Base-by-base conservation (phyloP, 139 green algal genomes). In the Mesotaenium endlicherianum region DNA sequence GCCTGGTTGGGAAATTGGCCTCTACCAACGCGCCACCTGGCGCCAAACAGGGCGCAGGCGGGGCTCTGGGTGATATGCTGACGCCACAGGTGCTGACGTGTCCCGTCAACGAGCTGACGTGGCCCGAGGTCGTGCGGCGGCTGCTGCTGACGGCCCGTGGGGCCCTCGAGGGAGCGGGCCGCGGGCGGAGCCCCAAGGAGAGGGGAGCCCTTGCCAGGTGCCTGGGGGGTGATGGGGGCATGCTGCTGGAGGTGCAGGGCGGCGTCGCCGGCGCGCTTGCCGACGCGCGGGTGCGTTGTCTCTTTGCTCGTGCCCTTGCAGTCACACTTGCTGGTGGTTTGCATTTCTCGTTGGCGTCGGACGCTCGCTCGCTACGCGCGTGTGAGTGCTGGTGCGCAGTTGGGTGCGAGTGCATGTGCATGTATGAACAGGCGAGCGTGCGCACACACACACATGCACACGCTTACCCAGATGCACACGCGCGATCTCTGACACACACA, bases 81-180 rank as follows among this genome's bases (percentile, higher is more conserved):
- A n/a, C n/a, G n/a, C n/a, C n/a, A n/a, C n/a, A n/a, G n/a, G 20
- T 82, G 40, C 42, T 82, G 26, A 42, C 71, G 41, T 85, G 78
- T 36, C 78, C 78, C 40, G 60, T 85, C 31, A 83, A 85, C 44
- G 78, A 78, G 78, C n/a, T 84, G 40, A 85, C 78, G 38, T 85
- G 78, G 69, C 39, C 41, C 17, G 78, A 85, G 68, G 67, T 85
- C 20, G 43, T 59, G 8, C 39, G 78, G 38, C 45, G 78, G 64
- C n/a, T 44, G 20, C 45, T 82, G 6, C 34, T 68, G 71, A 6
- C 34, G 2, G 20, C 39, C 31, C 4, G 16, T 5, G 71, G 38
- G 34, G 71, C 26, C 4, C 41, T 45, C 31, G 30, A 77, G 4
- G 69, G 69, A 11, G 36, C n/a, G 44, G 69, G 31, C n/a, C 34